A percentile compares a stretch with the other conserved stretches of the same genome.
phyloP scores from a whole-genome alignment of 306 rosid species.

The Ormosia semicastrata region DNA sequence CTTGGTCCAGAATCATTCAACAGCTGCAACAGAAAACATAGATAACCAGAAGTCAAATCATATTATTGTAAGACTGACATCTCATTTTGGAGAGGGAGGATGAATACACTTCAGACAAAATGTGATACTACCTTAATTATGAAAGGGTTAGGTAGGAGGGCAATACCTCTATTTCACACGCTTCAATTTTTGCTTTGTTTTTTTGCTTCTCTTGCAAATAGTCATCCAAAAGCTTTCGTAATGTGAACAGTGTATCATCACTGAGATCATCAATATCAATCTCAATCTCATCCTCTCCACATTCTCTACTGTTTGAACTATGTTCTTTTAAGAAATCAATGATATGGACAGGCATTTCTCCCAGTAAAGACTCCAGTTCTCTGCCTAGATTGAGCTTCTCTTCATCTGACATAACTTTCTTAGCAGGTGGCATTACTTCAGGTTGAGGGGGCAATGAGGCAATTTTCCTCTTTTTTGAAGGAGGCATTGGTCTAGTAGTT shows the following conservation, averaged over 20 bases:
- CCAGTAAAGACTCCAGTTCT: slow-evolving; percentile 69
- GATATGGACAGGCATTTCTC: slow-evolving; percentile 68
- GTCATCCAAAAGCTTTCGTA: slow-evolving; percentile 70
- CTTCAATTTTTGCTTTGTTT: slow-evolving; percentile 49
- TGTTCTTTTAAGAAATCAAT: slow-evolving; percentile 73
- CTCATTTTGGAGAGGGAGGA: neutral
- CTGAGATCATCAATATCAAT: slow-evolving; percentile 77
- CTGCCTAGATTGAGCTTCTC: slow-evolving; percentile 62
- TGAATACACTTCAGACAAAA: neutral
- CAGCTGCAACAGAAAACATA: slow-evolving; percentile 54
- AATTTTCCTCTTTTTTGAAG: slow-evolving; percentile 65
- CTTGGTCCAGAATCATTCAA: slow-evolving; percentile 78
- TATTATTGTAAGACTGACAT: neutral
- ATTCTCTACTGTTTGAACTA: slow-evolving; percentile 63
- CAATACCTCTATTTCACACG: slow-evolving; percentile 77
- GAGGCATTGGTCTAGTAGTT: slow-evolving; percentile 45
- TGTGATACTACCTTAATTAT: slow-evolving; percentile 10
- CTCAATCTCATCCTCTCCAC: slow-evolving; percentile 82
- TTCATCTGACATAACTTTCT: slow-evolving; percentile 57
- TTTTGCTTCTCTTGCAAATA: slow-evolving; percentile 55
- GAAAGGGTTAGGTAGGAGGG: slow-evolving; percentile 2
- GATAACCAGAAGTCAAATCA: slow-evolving; percentile 17
- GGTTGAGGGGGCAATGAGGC: slow-evolving; percentile 42
- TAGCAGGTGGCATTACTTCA: slow-evolving; percentile 52
- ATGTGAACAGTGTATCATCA: slow-evolving; percentile 63